Base-by-base conservation (phyloP, 2,329 filamentous ascomycete genomes). In the Chaetomiaceae sp. region DNA sequence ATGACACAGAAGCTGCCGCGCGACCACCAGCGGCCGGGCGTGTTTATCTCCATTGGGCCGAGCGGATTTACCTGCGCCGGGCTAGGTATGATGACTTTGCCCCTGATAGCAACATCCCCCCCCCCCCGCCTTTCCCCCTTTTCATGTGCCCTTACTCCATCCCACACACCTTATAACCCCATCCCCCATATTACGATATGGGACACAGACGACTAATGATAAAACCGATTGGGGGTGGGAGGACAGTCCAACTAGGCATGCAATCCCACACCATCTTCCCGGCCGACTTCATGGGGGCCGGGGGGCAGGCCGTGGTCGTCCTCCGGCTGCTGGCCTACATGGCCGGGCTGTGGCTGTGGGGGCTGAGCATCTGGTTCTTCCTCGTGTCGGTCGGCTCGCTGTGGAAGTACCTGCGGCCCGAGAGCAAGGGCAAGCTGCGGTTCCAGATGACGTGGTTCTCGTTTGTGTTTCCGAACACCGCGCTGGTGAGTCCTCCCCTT, bases 391-490 rank as follows among this genome's bases (percentile, higher is more conserved):
- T 88, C n/a, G 85, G 87, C 2, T 87, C 87, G 2, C 79, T 92
- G 54, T 86, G 79, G 77, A 86, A 83, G 27, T 84, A 86, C 46
- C 74, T 84, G 18, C 73, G 76, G 0, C 67, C 71, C 2, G 72
- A 78, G 10, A 76, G 78, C 33, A 79, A 75, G 50, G 51, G 53
- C 33, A 66, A 64, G 54, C 81, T 90, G 73, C 78, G 82, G 4
- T 94, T 91, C 63, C 85, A 87, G 16, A 91, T 94, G 87, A 89
- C 85, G 1, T 95, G 88, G 84, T 94, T 86, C 69, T 88, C 83
- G 3, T 92, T 91, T 67, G 78, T 91, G 5, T 91, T 91, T 63
- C 87, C 88, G 2, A 90, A 91, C 61, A 91, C 87, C 0, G 87
- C 86, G 0, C 70, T 90, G 54, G 80, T 79, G 33, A 43, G 57